Percentiles rank a stretch among this genome's conserved stretches.
Conservation (phyloP, 2,329 filamentous ascomycete species). For the Trichoderma atroviride region DNA sequence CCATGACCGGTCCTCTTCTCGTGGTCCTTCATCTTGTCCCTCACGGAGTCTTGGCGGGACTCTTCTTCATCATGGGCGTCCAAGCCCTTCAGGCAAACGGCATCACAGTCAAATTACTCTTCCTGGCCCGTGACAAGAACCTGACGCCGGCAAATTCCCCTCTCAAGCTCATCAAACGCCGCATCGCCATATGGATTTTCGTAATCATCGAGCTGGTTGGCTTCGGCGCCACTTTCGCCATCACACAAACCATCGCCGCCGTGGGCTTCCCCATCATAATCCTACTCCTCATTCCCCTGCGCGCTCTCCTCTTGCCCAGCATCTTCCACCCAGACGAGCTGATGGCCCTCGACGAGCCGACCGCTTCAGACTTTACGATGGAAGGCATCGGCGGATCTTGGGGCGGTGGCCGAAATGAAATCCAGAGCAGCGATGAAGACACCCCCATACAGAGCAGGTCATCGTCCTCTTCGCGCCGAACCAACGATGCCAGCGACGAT, state of each 20-base stretch:
- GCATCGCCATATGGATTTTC: constrained; percentile 70
- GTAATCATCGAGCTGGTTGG: constrained; percentile 68
- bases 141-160: constrained; percentile 65
- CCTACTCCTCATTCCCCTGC: constrained; percentile 66
- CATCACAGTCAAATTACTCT: constrained; percentile 74
- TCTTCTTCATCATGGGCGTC: constrained; percentile 85
- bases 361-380: constrained; percentile 75
- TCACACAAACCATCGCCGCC: constrained; percentile 80
- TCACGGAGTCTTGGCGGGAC: constrained; percentile 75
- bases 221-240: constrained; percentile 78
- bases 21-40: constrained; percentile 76
- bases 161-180: constrained; percentile 62
- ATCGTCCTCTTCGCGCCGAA: constrained; percentile 12
- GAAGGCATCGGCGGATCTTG: constrained; percentile 70
- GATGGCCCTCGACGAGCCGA: constrained; percentile 67
- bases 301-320: constrained; percentile 64
- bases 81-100: constrained; percentile 77
- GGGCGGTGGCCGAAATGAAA: constrained; percentile 41
- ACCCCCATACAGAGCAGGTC: constrained; percentile 27
- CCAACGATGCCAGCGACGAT: constrained; percentile 29
- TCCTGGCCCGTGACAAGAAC: constrained; percentile 64
- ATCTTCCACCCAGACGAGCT: constrained; percentile 65
- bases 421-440: constrained; percentile 31
- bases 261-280: constrained; percentile 81
- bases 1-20: constrained; percentile 75